A percentile compares a stretch with the other conserved stretches of the same genome.
phyloP scores from a whole-genome alignment of 2,329 filamentous ascomycete genomes.

The Diaporthe citrichinensis region DNA sequence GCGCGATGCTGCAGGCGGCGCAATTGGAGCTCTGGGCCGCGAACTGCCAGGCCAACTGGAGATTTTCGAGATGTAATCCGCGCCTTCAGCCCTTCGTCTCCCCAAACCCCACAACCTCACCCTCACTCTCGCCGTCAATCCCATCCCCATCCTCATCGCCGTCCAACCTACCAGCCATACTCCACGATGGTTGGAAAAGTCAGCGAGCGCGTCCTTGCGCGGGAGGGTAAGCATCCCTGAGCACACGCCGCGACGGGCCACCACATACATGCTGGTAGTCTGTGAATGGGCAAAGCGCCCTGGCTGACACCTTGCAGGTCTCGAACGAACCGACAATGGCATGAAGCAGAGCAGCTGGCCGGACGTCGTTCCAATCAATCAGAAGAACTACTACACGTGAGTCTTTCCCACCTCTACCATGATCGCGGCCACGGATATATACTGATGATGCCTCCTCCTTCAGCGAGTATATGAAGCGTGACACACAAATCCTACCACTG shows the following conservation, averaged over 20 bases:
- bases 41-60: slow-evolving; percentile 22
- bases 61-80: slow-evolving; percentile 39
- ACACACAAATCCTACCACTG: slow-evolving; percentile 93
- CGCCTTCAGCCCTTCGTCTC: background rate
- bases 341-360: slow-evolving; percentile 97
- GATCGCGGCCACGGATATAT: background rate
- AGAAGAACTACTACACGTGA: slow-evolving; percentile 99
- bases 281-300: slow-evolving; percentile 2
- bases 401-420: background rate
- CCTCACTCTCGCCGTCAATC: slow-evolving; percentile 21
- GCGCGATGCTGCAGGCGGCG: slow-evolving; percentile 34
- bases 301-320: slow-evolving; percentile 67
- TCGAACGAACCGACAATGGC: slow-evolving; percentile 97
- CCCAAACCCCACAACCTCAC: slow-evolving; percentile 19
- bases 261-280: background rate
- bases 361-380: slow-evolving; percentile 92
- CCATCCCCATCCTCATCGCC: slow-evolving; percentile 33
- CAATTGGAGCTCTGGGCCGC: slow-evolving; percentile 37
- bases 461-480: slow-evolving; percentile 97
- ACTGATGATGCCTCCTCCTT: slow-evolving; percentile 44
- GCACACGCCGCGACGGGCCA: slow-evolving; percentile 14
- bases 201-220: slow-evolving; percentile 74
- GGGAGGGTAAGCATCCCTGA: slow-evolving; percentile 66
- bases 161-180: slow-evolving; percentile 45
- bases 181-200: slow-evolving; percentile 73